Evolutionary conservation across 805 yeast genomes (phyloP), one percentile per base, ranked within the genome.

Genomic region (Cyberlindnera mississippiensis): DNA sequence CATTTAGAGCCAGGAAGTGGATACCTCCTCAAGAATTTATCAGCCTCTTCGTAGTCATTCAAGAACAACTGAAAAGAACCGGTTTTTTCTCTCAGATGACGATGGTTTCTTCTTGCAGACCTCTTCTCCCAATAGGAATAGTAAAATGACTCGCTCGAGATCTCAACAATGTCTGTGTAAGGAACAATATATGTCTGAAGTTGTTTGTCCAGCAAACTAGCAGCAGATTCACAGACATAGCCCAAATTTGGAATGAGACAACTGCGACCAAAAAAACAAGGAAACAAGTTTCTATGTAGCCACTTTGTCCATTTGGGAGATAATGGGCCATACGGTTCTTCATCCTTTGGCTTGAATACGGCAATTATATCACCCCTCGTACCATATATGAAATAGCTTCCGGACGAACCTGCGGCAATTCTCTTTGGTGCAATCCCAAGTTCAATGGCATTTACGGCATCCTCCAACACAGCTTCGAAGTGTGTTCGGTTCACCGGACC

Each of bases 301-400:
- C 90, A 83, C 60, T 83, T 83, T 2, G 85, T 75, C 88, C 89
- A 80, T 56, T 83, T 83, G 1, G 90, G 89, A 4, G 85, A 77
- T 39, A 83, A 55, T 1, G 88, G 86, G 0, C 89, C 90, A 55
- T 83, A 83, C 0, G 89, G 90, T 51, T 83, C 89, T 58, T 83
- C 90, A 59, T 82, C 88, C 55, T 81, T 82, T 4, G 90, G 90
- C 56, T 83, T 83, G 66, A 83, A 83, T 2, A 83, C 79, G 0
- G 82, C 89, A 13, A 71, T 71, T 11, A 69, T 69, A 32, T 61
- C 51, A 27, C 62, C 59, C 1, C 46, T 26, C 2, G 63, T 46
- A 35, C 66, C 63, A 45, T 63, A 69, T 1, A 82, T 66, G 55
- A 82, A 83, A 55, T 82, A 82, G 40, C 83, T 76, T 1, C 90